Evolutionary conservation across 2,329 filamentous ascomycete genomes (phyloP).

Genomic region (Beauveria sp.): DNA sequence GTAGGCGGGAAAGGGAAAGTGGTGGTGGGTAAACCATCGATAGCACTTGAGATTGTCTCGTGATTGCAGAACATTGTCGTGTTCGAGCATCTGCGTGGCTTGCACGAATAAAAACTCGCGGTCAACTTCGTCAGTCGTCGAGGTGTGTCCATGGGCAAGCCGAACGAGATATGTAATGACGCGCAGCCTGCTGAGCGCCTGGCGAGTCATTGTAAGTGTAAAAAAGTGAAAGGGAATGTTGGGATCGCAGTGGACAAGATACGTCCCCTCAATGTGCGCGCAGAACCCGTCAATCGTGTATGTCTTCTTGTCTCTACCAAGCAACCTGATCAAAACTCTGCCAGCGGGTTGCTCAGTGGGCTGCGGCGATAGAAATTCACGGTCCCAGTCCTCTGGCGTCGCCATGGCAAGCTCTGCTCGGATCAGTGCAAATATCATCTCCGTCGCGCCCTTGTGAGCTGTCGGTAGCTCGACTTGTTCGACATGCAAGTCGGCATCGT

Average conservation of each 20-base stretch:
- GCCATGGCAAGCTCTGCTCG: constrained; percentile 50
- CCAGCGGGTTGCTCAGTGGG: constrained; percentile 23
- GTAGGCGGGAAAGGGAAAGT: constrained; percentile 55
- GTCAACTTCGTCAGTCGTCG: constrained; percentile 36
- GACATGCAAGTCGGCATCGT: constrained; percentile 51
- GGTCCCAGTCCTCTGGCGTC: constrained; percentile 20
- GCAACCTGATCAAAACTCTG: constrained; percentile 35
- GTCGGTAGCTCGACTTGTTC: constrained; percentile 48
- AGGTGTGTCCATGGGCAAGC: constrained; percentile 32
- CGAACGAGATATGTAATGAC: constrained; percentile 47
- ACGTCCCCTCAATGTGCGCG: constrained; percentile 47
- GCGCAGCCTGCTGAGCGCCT: constrained; percentile 49
- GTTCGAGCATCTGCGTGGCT: constrained; percentile 51
- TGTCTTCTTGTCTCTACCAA: constrained; percentile 40
- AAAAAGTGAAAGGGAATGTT: constrained; percentile 54
- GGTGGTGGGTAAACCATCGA: constrained; percentile 51
- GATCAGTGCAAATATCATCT: constrained; percentile 53
- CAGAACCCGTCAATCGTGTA: constrained; percentile 47
- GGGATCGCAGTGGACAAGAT: constrained; percentile 48
- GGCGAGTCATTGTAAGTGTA: constrained; percentile 49
- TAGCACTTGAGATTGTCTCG: constrained; percentile 44
- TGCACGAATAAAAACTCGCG: constrained; percentile 46
- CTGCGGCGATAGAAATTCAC: constrained; percentile 31
- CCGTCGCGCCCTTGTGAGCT: constrained; percentile 44
- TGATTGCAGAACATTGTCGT: constrained; percentile 48